Base-by-base conservation (phyloP, 75 land plant species). In the Gnetum montanum region DNA sequence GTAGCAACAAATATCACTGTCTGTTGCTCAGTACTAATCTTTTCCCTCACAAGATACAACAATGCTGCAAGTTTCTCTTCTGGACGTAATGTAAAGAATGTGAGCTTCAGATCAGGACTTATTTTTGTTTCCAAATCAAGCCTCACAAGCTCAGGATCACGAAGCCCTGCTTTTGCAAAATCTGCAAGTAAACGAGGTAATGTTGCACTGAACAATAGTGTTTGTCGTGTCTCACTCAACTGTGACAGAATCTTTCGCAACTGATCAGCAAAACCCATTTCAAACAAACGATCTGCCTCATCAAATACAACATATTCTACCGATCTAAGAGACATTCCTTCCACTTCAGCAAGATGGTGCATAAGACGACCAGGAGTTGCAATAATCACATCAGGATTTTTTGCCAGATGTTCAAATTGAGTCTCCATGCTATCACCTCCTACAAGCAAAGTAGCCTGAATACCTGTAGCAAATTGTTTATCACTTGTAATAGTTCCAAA, bases 291-390 rank as follows among this genome's bases (percentile, higher is more conserved):
- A 64, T 95, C 99, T 15, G 99, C 99, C 76, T 95, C 99, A 68
- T 95, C 99, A 75, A 95, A 95, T 2, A 95, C 99, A 6, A 75
- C 85, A 66, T 95, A 95, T 35, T 95, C 97, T 43, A 95, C 99
- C 3, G 88, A 72, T 1, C 85, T 66, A 48, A 95, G 53, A 5
- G 99, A 81, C 97, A 95, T 95, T 31, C 78, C 99, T 36, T 86
- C 99, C 29, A 95, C 81, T 65, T 95, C 99, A 4, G 82, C 62
- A 45, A 95, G 83, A 76, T 84, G 99, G 56, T 95, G 99, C 99
- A 90, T 90, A 6, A 95, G 86, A n/a, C 97, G 84, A 55, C 97
- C 99, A 65, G 97, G 97, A 20, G 99, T 95, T 28, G 99, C 96
- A 53, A 90, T 78, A 35, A 95, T 86, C 12, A 90, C 62, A 66